Evolutionary conservation across 768 basidiomycete genomes (phyloP).

Genomic region (Sistotremastrum niveocremeum): DNA sequence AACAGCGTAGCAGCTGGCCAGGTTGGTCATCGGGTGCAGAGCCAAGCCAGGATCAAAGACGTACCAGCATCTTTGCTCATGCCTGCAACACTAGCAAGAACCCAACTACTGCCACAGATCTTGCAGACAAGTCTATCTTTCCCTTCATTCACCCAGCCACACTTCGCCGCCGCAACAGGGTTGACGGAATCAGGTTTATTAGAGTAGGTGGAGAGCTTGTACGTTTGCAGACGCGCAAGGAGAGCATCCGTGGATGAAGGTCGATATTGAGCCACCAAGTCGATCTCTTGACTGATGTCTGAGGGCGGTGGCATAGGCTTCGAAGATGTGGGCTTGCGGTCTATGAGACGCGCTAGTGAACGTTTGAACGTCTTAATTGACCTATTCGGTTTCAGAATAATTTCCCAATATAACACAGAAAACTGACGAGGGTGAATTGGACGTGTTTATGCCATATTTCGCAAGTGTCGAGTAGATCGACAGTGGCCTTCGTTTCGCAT

Average conservation of each 20-base stretch:
- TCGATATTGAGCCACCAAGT: constrained; percentile 33
- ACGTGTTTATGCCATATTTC: constrained; percentile 59
- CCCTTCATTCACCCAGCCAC: constrained; percentile 75
- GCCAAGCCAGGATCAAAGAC: constrained; percentile 19
- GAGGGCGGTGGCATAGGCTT: neutral
- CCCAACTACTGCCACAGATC: constrained; percentile 61
- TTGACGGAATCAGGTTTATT: constrained; percentile 65
- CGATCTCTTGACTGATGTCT: neutral
- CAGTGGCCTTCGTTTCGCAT: constrained; percentile 42
- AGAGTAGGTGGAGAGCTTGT: constrained; percentile 65
- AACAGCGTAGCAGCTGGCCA: constrained; percentile 48
- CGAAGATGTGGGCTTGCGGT: constrained; percentile 36
- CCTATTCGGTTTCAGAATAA: too few relatives aligned
- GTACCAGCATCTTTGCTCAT: constrained; percentile 67
- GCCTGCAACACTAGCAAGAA: constrained; percentile 54
- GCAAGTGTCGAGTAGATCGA: constrained; percentile 67
- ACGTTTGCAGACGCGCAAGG: constrained; percentile 60
- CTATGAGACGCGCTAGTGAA: constrained; percentile 28
- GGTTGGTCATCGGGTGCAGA: constrained; percentile 2
- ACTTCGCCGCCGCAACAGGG: constrained; percentile 68
- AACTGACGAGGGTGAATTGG: constrained; percentile 26
- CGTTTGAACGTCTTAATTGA: neutral
- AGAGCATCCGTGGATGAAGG: constrained; percentile 69
- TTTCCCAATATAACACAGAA: neutral
- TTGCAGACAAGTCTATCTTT: constrained; percentile 69